Evolutionary conservation across 2,329 filamentous ascomycete species (phyloP), one percentile per base, ranked within the genome.

Genomic region (Pezicula radicicola): DNA sequence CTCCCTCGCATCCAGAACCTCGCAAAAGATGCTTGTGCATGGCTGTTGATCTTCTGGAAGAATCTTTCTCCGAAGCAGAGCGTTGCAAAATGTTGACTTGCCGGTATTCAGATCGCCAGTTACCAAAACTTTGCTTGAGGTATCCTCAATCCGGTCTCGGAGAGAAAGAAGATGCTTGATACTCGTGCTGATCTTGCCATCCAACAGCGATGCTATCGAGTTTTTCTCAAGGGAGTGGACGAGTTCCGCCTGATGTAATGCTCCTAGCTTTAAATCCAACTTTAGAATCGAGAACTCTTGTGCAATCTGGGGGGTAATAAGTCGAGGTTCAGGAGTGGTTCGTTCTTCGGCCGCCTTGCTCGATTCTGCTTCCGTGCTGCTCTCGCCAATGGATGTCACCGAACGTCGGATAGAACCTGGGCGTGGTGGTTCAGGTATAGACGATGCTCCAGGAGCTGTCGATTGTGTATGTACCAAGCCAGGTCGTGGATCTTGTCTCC

Each of bases 1-100:
- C 67, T 97, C 91, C 58, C 90, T 84, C 5, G 89, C 88, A 70
- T 99, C 92, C 52, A 99, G 72, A 2, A 99, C 94, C 68, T 99
- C 94, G 68, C 94, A 99, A 72, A 99, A 99, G 52, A 99, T 96
- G 70, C 91, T 94, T 2, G 94, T 99, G 71, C 94, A 99, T 2
- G 94, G 94, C 67, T 97, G 94, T 69, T 99, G 93, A 63, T 99
- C 94, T 71, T 97, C 94, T 0, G 94, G 94, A 4, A 99, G 73
- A 27, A 99, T 83, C 71, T 97, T 97, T 56, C 92, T 84, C 55
- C 94, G 87, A 39, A 99, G 73, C 2, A 99, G 76, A n/a, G 94
- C 94, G 70, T 99, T 99, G 74, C 94, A 99, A 64, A 99, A 99
- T 1, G 94, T 99, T 4, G 94, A 99, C 68, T 99, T 99, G 66